Evolutionary conservation across 768 basidiomycete genomes (phyloP), one percentile per base, ranked within the genome.

Genomic region (Rhodotorula paludigena): DNA sequence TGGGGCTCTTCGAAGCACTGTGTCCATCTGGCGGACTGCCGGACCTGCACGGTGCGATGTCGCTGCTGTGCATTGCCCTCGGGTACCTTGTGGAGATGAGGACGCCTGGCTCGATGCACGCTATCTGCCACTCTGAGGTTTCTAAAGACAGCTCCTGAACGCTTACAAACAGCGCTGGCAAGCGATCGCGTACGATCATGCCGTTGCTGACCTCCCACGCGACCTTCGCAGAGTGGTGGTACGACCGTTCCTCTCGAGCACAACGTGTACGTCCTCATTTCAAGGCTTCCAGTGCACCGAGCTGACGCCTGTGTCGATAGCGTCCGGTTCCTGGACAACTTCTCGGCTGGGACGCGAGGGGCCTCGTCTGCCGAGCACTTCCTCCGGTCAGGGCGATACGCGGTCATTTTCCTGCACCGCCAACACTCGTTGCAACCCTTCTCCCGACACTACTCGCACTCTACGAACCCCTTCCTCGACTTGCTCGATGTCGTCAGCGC

Each of bases 281-380:
- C n/a, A n/a, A n/a, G 25, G 7, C 30, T 35, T n/a, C n/a, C n/a
- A n/a, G n/a, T n/a, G n/a, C n/a, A 39, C 60, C 36, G 28, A n/a
- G n/a, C n/a, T n/a, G n/a, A n/a, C n/a, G n/a, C n/a, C 33, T 3
- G 20, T 47, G 51, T 68, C 64, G 72, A n/a, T 75, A 99, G 94
- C 74, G 96, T 99, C 54, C 90, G 96, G 57, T 99, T 97, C 78
- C 83, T 99, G 36, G 94, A 98, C 78, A 98, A 99, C 81, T 98
- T 98, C 80, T 96, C 92, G 79, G 94, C 96, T 90, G 93, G 94
- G 59, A 99, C 96, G 28, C 84, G 96, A 76, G 96, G 96, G 49
- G 90, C 96, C 38, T 92, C 94, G 0, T 98, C 96, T 28, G 94
- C 96, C 4, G 96, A 99, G 79, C 96, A 98, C 81, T 97, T 99